These are phyloP conservation scores for Petasospora rhodanensis DNA, from an alignment of 1,139 yeast species.

Conservation along the genomic window DNA sequence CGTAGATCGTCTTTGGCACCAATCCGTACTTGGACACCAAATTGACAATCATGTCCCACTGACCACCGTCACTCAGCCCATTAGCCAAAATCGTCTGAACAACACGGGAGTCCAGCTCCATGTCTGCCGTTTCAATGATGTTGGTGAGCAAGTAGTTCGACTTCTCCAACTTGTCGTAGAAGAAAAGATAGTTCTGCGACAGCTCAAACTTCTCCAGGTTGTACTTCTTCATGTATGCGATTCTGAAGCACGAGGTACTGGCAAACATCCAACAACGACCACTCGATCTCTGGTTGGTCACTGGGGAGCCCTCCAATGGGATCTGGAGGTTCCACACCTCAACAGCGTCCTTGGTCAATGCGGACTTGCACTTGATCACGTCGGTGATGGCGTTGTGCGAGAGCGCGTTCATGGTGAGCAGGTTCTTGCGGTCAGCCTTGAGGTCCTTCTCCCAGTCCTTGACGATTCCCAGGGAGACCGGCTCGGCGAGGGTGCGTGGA, in stretches of 20 bases:
- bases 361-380: constrained; percentile 35
- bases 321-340: constrained; percentile 54
- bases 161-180: constrained; percentile 69
- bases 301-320: constrained; percentile 56
- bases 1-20: constrained; percentile 66
- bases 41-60: constrained; percentile 75
- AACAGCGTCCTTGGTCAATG: constrained; percentile 11
- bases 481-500: constrained; percentile 21
- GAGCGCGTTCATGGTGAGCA: constrained; percentile 55
- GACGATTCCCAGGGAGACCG: constrained; percentile 35
- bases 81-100: constrained; percentile 55
- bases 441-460: constrained; percentile 49
- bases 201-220: constrained; percentile 63
- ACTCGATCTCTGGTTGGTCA: constrained; percentile 63
- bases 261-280: constrained; percentile 91
- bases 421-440: constrained; percentile 48
- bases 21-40: constrained; percentile 70
- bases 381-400: constrained; percentile 45
- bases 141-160: constrained; percentile 73
- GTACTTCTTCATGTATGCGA: constrained; percentile 46
- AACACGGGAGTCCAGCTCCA: constrained; percentile 61
- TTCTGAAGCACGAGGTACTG: constrained; percentile 39
- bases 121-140: constrained; percentile 57
- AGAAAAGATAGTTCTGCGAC: constrained; percentile 66
- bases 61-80: constrained; percentile 80